phyloP scores from a whole-genome alignment of 495 filamentous ascomycete species.

The Hypomontagnella submonticulosa region DNA sequence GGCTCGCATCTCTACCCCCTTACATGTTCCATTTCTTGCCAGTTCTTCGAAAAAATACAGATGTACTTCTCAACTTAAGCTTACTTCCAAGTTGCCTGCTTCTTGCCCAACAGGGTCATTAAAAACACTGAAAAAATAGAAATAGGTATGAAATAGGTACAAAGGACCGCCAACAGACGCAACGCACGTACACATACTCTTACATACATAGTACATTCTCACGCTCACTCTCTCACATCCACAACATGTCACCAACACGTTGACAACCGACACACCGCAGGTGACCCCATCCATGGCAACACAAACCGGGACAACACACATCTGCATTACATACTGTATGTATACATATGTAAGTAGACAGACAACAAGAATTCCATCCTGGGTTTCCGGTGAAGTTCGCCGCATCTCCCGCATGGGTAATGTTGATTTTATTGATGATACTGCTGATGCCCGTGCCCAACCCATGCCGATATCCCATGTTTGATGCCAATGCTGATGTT shows the following conservation, averaged over 20 bases:
- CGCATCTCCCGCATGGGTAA: conserved; percentile 44
- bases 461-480: conserved; percentile 5
- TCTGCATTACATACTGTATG: conserved; percentile 42
- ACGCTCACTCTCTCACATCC: conserved; percentile 26
- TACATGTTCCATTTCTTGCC: too few species aligned
- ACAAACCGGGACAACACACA: conserved; percentile 46
- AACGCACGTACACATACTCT: conserved; percentile 14
- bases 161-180: conserved; percentile 2
- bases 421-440: conserved; percentile 20
- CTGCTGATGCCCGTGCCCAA: conserved; percentile 17
- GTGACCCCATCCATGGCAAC: conserved; percentile 42
- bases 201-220: conserved; percentile 1
- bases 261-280: conserved; percentile 45
- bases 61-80: too few species aligned
- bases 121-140: too few species aligned
- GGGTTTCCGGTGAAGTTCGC: conserved; percentile 43
- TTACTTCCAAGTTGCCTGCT: too few species aligned
- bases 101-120: too few species aligned
- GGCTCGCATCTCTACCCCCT: too few species aligned
- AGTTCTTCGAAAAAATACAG: too few species aligned
- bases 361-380: conserved; percentile 43
- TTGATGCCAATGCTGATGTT: conserved; percentile 13
- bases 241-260: conserved; percentile 47
- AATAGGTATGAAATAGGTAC: neutral
- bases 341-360: conserved; percentile 14